Conservation (phyloP, 768 basidiomycete genomes). For the Lentinula boryana region DNA sequence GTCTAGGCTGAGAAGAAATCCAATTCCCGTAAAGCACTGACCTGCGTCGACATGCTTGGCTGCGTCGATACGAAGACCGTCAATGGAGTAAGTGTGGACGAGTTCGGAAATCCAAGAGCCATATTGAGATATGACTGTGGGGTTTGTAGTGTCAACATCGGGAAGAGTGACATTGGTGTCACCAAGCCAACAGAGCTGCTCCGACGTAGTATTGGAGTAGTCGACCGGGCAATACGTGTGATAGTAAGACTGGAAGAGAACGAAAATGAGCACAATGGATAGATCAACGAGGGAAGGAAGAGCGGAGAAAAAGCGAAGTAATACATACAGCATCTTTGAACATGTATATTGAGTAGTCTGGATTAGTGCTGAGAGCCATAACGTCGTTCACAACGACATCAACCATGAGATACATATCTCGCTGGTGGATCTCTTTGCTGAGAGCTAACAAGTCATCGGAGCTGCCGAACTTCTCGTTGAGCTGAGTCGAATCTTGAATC, state of each 20-base stretch:
- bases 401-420: constrained; percentile 85
- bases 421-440: constrained; percentile 54
- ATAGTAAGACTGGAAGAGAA: constrained; percentile 46
- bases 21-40: background rate
- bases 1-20: background rate
- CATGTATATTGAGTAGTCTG: constrained; percentile 61
- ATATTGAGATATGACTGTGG: constrained; percentile 55
- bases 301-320: background rate
- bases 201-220: constrained; percentile 62
- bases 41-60: constrained; percentile 54
- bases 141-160: constrained; percentile 73
- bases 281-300: background rate
- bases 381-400: constrained; percentile 86
- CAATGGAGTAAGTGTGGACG: constrained; percentile 67
- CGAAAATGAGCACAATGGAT: background rate
- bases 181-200: constrained; percentile 81
- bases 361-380: constrained; percentile 58
- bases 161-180: constrained; percentile 68
- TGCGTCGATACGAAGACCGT: constrained; percentile 84
- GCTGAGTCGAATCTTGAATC: constrained; percentile 56
- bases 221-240: constrained; percentile 76
- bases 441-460: constrained; percentile 59
- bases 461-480: constrained; percentile 63
- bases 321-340: constrained; percentile 54
- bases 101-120: constrained; percentile 64